Percentiles rank a stretch among this genome's conserved stretches.
Conservation (phyloP, 2,329 filamentous ascomycete species). For the Ceratocystis huliohia region DNA sequence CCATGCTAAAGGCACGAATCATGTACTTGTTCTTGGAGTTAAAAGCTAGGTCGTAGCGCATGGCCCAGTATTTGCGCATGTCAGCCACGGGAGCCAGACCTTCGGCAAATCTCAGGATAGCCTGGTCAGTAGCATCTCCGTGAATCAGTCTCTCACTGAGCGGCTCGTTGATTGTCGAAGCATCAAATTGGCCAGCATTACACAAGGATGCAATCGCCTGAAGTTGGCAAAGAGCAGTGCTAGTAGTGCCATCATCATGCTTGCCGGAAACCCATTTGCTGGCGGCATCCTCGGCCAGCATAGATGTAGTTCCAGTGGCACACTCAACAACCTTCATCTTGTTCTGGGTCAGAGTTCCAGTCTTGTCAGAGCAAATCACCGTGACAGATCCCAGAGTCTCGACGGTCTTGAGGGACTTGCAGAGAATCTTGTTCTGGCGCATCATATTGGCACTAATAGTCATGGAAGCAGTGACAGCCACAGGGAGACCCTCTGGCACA, state of each 20-base stretch:
- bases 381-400: constrained; percentile 98
- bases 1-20: constrained; percentile 62
- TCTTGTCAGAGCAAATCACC: constrained; percentile 99
- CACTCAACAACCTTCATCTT: constrained; percentile 98
- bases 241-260: constrained; percentile 52
- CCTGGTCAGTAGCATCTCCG: constrained; percentile 91
- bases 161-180: constrained; percentile 67
- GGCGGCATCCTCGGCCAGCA: constrained; percentile 68
- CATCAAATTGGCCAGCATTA: constrained; percentile 57
- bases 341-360: constrained; percentile 93
- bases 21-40: constrained; percentile 22
- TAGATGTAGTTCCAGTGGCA: constrained; percentile 74
- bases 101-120: constrained; percentile 77
- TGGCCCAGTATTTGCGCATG: constrained; percentile 36
- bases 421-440: constrained; percentile 96
- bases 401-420: constrained; percentile 88
- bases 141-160: constrained; percentile 62
- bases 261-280: constrained; percentile 53
- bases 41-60: constrained; percentile 71
- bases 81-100: constrained; percentile 78
- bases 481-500: constrained; percentile 91
- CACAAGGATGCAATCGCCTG: constrained; percentile 61
- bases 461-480: constrained; percentile 95
- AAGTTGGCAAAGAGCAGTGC: constrained; percentile 68
- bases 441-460: constrained; percentile 95